Conservation (phyloP, 352 stramenopile genomes). For the Phytophthora hybrid region DNA sequence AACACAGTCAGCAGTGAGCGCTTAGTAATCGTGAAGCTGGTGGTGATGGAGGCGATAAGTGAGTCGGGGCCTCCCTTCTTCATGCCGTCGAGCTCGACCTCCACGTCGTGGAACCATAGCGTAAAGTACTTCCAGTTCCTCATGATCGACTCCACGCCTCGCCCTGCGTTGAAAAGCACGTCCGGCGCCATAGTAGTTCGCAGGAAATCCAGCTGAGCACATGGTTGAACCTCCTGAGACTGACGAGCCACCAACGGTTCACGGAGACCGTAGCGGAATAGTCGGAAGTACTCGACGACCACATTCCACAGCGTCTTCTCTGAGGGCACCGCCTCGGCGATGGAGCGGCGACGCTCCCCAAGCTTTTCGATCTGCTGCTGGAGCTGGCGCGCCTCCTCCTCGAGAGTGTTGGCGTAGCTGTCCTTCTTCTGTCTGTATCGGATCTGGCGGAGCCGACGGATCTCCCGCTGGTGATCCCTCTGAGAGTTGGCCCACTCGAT, state of each 20-base stretch:
- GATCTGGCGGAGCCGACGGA: conserved; percentile 29
- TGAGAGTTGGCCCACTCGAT: conserved; percentile 16
- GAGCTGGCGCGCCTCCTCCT: background rate
- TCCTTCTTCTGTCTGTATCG: conserved; percentile 35
- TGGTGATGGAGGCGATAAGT: conserved; percentile 3
- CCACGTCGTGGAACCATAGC: conserved; percentile 8
- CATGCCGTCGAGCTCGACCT: conserved; percentile 12
- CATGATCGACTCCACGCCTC: conserved; percentile 14
- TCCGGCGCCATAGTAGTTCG: conserved; percentile 8
- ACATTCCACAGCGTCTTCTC: conserved; percentile 32
- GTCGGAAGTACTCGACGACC: conserved; percentile 34
- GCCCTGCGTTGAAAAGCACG: conserved; percentile 9
- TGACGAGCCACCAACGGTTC: background rate
- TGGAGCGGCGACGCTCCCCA: conserved; percentile 15
- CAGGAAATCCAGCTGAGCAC: conserved; percentile 18
- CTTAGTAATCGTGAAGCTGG: conserved; percentile 11
- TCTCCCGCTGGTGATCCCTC: conserved; percentile 21
- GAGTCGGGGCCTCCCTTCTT: background rate
- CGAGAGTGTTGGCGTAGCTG: conserved; percentile 9
- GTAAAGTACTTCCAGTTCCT: conserved; percentile 7
- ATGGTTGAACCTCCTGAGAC: too few relatives aligned
- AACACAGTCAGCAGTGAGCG: conserved; percentile 13
- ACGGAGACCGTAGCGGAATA: conserved; percentile 28
- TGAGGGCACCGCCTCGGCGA: conserved; percentile 4
- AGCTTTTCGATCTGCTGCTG: conserved; percentile 22